Evolutionary conservation across 148 eudicot genomes (phyloP), one percentile per base, ranked within the genome.

Genomic region (Chenopodium album): DNA sequence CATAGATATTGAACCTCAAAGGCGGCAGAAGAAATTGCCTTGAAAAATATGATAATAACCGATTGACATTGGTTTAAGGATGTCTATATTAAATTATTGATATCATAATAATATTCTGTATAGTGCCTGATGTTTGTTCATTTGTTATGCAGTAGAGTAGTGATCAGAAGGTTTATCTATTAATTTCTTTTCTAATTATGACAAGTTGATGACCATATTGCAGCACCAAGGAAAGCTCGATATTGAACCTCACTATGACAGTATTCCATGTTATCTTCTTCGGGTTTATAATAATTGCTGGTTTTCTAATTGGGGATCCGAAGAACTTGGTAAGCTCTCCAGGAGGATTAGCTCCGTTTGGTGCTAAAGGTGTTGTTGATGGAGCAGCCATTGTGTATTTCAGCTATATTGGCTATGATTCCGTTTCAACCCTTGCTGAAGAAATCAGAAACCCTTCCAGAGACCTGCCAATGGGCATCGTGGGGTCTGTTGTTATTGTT

Each of bases 361-460:
- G 98, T 60, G 87, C 86, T 31, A 89, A 84, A 76, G 96, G 98
- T 28, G 89, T 92, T 34, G 81, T 95, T 71, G 89, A 95, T 85
- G 98, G 96, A 46, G 94, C 98, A 62, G 95, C 98, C 46, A 85
- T 84, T 32, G 94, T 95, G 19, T 95, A 91, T 85, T 89, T 95
- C 73, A 90, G 97, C 87, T 95, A 89, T 79, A 90, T 93, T 20
- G 97, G 97, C 26, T 95, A 90, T 77, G 98, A 95, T 82, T 88
- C 96, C 0, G 97, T 95, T 73, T 93, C 98, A 74, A 95, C 98
- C 73, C 87, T 95, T 83, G 97, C 97, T 44, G 98, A 95, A 87
- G 97, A 95, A 87, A 91, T 92, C 32, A 89, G 81, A 78, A 85
- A 87, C 81, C 98, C 98, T 85, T 72, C 89, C 8, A 87, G 77